Conservation (phyloP, 805 yeast species). For the Saccharomycopsis oosterbeekiorum region DNA sequence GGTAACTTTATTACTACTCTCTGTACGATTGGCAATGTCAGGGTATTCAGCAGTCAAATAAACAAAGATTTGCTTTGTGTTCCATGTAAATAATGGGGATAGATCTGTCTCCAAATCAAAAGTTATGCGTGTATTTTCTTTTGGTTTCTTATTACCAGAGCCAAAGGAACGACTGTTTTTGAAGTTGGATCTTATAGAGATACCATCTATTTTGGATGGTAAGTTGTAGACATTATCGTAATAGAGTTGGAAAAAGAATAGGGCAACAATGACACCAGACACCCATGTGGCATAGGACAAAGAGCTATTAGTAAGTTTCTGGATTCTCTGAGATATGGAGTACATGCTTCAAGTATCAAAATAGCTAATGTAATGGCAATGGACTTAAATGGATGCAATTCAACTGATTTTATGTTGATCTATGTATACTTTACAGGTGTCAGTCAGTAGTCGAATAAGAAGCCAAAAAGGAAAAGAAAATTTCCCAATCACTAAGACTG, state of each 20-base stretch:
- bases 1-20: conserved; percentile 55
- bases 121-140: conserved; percentile 61
- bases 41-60: conserved; percentile 80
- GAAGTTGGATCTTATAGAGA: conserved; percentile 30
- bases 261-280: conserved; percentile 35
- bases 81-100: conserved; percentile 83
- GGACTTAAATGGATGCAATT: no score
- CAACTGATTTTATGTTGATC: no score
- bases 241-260: conserved; percentile 42
- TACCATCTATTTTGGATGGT: conserved; percentile 29
- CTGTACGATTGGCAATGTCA: conserved; percentile 29
- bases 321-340: conserved; percentile 36
- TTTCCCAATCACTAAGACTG: no score
- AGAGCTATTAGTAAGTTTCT: conserved; percentile 43
- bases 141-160: conserved; percentile 51
- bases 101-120: conserved; percentile 74
- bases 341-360: conserved; percentile 26
- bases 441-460: no score
- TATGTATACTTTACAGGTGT: no score
- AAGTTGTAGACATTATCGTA: conserved; percentile 35
- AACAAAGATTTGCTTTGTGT: conserved; percentile 91
- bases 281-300: conserved; percentile 41
- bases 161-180: conserved; percentile 57
- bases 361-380: not conserved
- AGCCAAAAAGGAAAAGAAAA: no score